These are phyloP conservation scores for Arthrobotrys iridis DNA, from an alignment of 2,329 filamentous ascomycete species.

Conservation along the genomic window DNA sequence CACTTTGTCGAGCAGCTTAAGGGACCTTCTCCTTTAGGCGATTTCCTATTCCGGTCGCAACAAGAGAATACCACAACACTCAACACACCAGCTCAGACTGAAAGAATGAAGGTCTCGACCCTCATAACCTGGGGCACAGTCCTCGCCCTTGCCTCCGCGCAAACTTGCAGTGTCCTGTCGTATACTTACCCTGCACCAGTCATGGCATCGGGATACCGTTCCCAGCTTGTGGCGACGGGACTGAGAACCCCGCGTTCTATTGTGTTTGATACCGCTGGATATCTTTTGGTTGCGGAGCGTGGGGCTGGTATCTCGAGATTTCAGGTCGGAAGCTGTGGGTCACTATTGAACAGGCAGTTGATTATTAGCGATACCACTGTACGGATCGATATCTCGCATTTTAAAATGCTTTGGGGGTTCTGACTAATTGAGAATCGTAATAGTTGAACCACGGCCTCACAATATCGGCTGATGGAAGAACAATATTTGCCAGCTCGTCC, in stretches of 20 bases:
- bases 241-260: slow-evolving; percentile 64
- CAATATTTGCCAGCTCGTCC: slow-evolving; percentile 62
- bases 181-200: slow-evolving; percentile 37
- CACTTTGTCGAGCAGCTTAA: not conserved
- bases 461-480: slow-evolving; percentile 67
- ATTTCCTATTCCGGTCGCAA: not conserved
- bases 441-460: slow-evolving; percentile 70
- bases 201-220: slow-evolving; percentile 62
- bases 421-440: not conserved
- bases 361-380: slow-evolving; percentile 50
- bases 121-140: slow-evolving; percentile 10
- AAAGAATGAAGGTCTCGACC: slow-evolving; percentile 42
- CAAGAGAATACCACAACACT: slow-evolving; percentile 21
- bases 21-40: slow-evolving; percentile 2
- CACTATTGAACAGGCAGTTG: slow-evolving; percentile 31
- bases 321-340: slow-evolving; percentile 63
- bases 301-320: slow-evolving; percentile 63
- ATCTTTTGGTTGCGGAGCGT: slow-evolving; percentile 64
- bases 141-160: slow-evolving; percentile 24
- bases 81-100: slow-evolving; percentile 11
- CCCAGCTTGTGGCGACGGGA: slow-evolving; percentile 63
- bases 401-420: not conserved
- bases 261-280: slow-evolving; percentile 64
- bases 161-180: slow-evolving; percentile 40
- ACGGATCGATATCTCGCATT: not conserved